These are phyloP conservation scores for Fusarium chaquense DNA, from an alignment of 2,329 filamentous ascomycete genomes.

Conservation along the genomic window DNA sequence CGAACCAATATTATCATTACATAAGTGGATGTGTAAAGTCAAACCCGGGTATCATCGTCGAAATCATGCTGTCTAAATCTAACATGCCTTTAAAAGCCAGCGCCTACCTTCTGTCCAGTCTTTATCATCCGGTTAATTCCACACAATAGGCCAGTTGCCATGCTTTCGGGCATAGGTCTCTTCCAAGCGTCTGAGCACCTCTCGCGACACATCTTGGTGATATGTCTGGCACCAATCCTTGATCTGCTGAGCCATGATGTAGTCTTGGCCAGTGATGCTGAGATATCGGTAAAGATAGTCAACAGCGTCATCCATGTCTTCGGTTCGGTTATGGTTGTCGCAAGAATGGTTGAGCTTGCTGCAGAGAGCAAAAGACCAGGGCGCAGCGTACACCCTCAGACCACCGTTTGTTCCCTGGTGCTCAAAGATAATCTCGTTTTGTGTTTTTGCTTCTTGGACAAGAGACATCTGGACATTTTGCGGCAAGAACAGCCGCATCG, in stretches of 20 bases:
- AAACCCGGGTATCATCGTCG: slow-evolving; percentile 36
- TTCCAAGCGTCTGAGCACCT: slow-evolving; percentile 24
- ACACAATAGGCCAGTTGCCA: slow-evolving; percentile 29
- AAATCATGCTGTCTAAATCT: slow-evolving; percentile 20
- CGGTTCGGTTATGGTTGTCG: slow-evolving; percentile 30
- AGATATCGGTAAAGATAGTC: slow-evolving; percentile 37
- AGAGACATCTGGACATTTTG: slow-evolving; percentile 25
- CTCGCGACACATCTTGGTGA: slow-evolving; percentile 29
- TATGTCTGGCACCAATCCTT: slow-evolving; percentile 35
- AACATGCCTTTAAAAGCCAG: neutral
- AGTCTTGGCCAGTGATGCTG: neutral
- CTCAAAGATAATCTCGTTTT: slow-evolving; percentile 39
- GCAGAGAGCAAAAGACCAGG: slow-evolving; percentile 41
- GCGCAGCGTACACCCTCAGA: slow-evolving; percentile 36
- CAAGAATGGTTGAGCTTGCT: slow-evolving; percentile 39
- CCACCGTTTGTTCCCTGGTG: slow-evolving; percentile 28
- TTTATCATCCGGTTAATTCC: slow-evolving; percentile 13
- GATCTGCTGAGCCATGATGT: slow-evolving; percentile 13
- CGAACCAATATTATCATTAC: slow-evolving; percentile 32
- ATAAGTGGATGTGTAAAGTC: slow-evolving; percentile 2
- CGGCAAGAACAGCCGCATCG: slow-evolving; percentile 40
- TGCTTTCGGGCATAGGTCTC: slow-evolving; percentile 25
- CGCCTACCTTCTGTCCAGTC: neutral
- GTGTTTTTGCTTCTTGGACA: slow-evolving; percentile 22
- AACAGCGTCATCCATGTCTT: slow-evolving; percentile 41